Conservation (phyloP, 2,329 filamentous ascomycete genomes). For the Ascochyta viciae-villosae region DNA sequence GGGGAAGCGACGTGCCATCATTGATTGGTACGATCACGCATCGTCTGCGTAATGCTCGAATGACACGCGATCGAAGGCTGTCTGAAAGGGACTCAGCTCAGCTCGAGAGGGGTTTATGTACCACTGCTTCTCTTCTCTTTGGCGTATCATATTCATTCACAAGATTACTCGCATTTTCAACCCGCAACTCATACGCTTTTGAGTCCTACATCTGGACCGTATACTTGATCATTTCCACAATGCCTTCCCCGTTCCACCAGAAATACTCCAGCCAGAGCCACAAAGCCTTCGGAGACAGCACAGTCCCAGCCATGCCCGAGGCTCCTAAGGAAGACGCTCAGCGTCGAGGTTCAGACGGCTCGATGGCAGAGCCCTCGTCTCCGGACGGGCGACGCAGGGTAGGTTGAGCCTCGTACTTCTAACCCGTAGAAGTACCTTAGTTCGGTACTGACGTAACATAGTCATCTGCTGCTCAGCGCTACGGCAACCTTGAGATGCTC, state of each 20-base stretch:
- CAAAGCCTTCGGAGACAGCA: slow-evolving; percentile 40
- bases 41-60: slow-evolving; percentile 42
- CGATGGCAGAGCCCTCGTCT: slow-evolving; percentile 26
- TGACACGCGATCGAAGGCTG: slow-evolving; percentile 30
- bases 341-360: slow-evolving; percentile 43
- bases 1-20: slow-evolving; percentile 36
- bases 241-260: slow-evolving; percentile 50
- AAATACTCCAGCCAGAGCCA: slow-evolving; percentile 47
- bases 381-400: slow-evolving; percentile 41
- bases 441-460: slow-evolving; percentile 18
- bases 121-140: neutral
- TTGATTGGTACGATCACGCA: slow-evolving; percentile 47
- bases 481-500: slow-evolving; percentile 41
- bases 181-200: too few relatives aligned
- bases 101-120: slow-evolving; percentile 29
- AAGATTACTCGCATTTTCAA: neutral
- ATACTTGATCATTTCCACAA: slow-evolving; percentile 11
- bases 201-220: too few relatives aligned
- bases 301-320: slow-evolving; percentile 42
- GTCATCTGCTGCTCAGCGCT: slow-evolving; percentile 42
- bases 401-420: neutral
- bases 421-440: neutral
- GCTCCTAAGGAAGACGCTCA: slow-evolving; percentile 41
- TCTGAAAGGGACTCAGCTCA: slow-evolving; percentile 20
- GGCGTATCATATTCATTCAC: neutral